A percentile compares a stretch with the other conserved stretches of the same genome.
These are phyloP conservation scores for Hamigera avellanea DNA, from an alignment of 495 filamentous ascomycete genomes.

Conservation along the genomic window DNA sequence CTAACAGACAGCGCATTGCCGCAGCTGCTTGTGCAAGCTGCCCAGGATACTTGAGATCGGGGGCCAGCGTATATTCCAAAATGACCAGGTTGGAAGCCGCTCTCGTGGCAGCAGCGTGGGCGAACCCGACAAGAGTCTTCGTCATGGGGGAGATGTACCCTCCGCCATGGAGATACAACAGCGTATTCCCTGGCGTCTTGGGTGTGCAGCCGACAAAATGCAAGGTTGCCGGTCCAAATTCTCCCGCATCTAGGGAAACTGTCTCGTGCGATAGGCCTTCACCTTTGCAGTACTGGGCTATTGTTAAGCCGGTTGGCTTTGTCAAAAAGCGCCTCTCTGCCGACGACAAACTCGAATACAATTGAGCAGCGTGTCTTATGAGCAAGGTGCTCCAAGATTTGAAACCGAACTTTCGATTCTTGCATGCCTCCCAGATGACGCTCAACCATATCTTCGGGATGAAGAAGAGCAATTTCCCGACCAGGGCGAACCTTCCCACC, in stretches of 20 bases:
- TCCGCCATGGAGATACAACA: neutral
- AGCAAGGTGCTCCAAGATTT: neutral
- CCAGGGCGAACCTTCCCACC: too few relatives aligned
- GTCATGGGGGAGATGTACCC: slow-evolving; percentile 15
- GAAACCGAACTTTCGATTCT: neutral
- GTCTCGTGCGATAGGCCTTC: neutral
- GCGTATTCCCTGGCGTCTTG: neutral
- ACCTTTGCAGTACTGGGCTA: neutral
- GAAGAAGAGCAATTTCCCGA: too few relatives aligned
- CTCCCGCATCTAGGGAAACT: neutral
- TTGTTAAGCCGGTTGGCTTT: neutral
- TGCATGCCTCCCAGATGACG: neutral
- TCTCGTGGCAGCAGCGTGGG: slow-evolving; percentile 8
- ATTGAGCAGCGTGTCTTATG: neutral
- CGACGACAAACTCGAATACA: neutral
- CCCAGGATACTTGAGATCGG: slow-evolving; percentile 30
- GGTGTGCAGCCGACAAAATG: neutral
- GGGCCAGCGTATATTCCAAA: slow-evolving; percentile 34
- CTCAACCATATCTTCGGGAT: neutral
- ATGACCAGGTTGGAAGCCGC: slow-evolving; percentile 18
- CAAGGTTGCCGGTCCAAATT: neutral
- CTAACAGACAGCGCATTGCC: slow-evolving; percentile 25
- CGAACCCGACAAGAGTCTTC: slow-evolving; percentile 1
- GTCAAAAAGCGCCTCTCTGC: neutral
- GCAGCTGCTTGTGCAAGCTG: slow-evolving; percentile 35